phyloP scores from a whole-genome alignment of 768 basidiomycete genomes.

The Pulveroboletus sp. region DNA sequence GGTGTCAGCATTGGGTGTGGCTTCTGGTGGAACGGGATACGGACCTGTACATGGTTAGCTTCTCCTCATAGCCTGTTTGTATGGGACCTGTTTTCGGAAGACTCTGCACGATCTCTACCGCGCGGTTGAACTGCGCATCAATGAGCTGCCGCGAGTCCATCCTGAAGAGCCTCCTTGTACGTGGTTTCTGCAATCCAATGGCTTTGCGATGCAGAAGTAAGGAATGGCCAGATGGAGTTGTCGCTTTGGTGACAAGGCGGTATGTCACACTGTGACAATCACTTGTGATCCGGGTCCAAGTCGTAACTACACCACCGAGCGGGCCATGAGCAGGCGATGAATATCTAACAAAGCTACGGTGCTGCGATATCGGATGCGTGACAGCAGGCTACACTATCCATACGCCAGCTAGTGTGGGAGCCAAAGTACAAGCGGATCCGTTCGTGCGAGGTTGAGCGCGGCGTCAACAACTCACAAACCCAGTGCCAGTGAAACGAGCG shows the following conservation, averaged over 20 bases:
- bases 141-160: conserved; percentile 68
- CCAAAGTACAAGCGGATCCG: too few species aligned
- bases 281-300: too few species aligned
- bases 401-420: background rate
- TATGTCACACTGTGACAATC: conserved; percentile 3
- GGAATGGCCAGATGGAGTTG: background rate
- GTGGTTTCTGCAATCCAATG: background rate
- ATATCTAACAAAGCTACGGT: background rate
- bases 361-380: background rate
- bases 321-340: background rate
- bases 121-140: conserved; percentile 85
- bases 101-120: conserved; percentile 90
- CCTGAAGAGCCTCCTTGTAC: background rate
- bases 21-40: conserved; percentile 14
- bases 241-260: conserved; percentile 16
- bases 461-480: background rate
- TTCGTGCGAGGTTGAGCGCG: background rate
- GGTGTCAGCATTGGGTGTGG: conserved; percentile 5
- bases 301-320: background rate
- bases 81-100: conserved; percentile 93
- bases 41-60: conserved; percentile 87
- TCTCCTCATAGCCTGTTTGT: conserved; percentile 94
- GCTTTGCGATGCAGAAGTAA: background rate
- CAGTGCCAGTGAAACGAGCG: background rate
- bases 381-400: background rate